Evolutionary conservation across 495 filamentous ascomycete genomes (phyloP), one percentile per base, ranked within the genome.

Genomic region (Trichoderma orchidacearum): DNA sequence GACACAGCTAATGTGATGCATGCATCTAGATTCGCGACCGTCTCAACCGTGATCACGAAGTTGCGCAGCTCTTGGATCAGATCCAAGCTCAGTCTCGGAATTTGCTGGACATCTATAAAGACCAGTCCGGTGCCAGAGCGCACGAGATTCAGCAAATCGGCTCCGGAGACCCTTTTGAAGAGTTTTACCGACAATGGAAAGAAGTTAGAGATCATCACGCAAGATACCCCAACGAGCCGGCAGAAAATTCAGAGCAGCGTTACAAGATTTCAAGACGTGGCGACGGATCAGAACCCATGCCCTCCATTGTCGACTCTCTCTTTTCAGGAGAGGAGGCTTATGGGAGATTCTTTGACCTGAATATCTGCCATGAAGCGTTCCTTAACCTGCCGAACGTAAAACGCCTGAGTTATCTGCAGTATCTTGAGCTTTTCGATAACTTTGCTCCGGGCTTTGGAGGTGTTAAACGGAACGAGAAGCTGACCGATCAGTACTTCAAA

Each of bases 301-400:
- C 74, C 1, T 78, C 76, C 60, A 81, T 91, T 48, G 82, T 96
- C 55, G 90, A 96, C 61, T 82, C 78, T 54, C 86, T 96, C 84
- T 98, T 97, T 66, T 93, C 89, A 1, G 94, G 93, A 18, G 93
- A 97, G 70, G 93, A 98, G 68, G 83, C 83, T 3, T 95, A 84
- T 62, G 93, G 93, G 27, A 84, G 88, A 56, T 97, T 85, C 66
- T 82, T 97, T 60, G 93, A 98, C 69, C 70, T 98, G 53, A 92
- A 87, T 25, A 76, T 68, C 41, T 74, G 83, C 58, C 93, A 97
- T 63, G 90, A 96, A 63, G 75, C 86, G 9, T 98, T 89, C 63
- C 75, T 96, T 41, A 98, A 98, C 61, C 76, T 98, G 2, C 87
- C 88, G 0, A 82, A 85, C 17, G 78, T 89, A 0, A 92, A 91